A percentile compares a stretch with the other conserved stretches of the same genome.
These are phyloP conservation scores for Blastobotrys terrestris DNA, from an alignment of 805 yeast species.

Conservation along the genomic window DNA sequence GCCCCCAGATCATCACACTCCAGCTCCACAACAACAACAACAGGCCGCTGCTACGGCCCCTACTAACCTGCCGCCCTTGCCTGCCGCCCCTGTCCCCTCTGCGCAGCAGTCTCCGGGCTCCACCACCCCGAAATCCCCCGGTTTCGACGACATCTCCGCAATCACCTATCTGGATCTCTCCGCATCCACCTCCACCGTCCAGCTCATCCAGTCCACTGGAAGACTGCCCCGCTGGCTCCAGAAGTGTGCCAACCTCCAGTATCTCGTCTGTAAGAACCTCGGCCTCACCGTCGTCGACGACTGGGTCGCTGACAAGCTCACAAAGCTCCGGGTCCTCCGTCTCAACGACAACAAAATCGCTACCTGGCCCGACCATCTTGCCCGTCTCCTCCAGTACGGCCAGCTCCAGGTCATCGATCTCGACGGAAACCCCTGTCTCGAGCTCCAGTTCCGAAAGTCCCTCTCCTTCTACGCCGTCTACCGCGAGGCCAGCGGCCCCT, in stretches of 20 bases:
- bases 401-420: constrained; percentile 20
- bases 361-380: constrained; percentile 27
- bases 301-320: constrained; percentile 22
- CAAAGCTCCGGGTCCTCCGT: constrained; percentile 18
- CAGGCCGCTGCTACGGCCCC: not conserved
- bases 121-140: constrained; percentile 2
- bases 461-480: constrained; percentile 18
- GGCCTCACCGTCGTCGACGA: constrained; percentile 24
- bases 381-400: constrained; percentile 11
- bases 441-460: constrained; percentile 18
- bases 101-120: constrained; percentile 6
- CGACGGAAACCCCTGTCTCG: constrained; percentile 28
- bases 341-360: constrained; percentile 23
- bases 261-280: constrained; percentile 20
- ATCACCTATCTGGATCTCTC: constrained; percentile 22
- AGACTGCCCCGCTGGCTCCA: constrained; percentile 23
- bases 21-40: not conserved
- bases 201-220: constrained; percentile 20
- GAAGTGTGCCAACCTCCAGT: constrained; percentile 18
- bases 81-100: not conserved
- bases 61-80: not conserved
- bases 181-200: constrained; percentile 12
- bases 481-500: constrained; percentile 9
- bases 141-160: constrained; percentile 7
- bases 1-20: not conserved